Evolutionary conservation across 2,329 filamentous ascomycete species (phyloP), one percentile per base, ranked within the genome.

Genomic region (Hansfordia pulvinata): DNA sequence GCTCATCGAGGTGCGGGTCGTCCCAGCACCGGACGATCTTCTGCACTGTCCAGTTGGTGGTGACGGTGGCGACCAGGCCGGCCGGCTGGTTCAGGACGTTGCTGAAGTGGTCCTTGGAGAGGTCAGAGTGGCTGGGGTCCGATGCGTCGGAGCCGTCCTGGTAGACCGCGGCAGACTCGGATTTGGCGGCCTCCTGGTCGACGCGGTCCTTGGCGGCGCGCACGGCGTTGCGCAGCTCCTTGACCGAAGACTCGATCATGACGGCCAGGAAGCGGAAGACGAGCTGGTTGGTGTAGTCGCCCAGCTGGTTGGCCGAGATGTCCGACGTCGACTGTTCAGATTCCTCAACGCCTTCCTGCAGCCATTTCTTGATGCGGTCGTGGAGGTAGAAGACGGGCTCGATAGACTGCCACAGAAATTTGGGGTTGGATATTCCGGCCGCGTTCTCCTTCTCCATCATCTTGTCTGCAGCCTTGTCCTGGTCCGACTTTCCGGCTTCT

Each of bases 21-120:
- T 82, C 70, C 72, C 74, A 80, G 19, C 75, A 76, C 40, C 74
- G 76, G 15, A 82, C 59, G 16, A 82, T 55, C 5, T 75, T 66
- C 5, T 77, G 76, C 0, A 71, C 73, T 14, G 71, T 61, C 42
- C 76, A 82, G 43, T 75, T 66, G 10, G 81, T 52, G 22, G 79
- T 76, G 1, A 56, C 56, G 6, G 63, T 54, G 6, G 64, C 67
- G 13, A 72, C 60, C 10, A 60, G 53, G 3, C 66, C 66, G 2
- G 64, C 64, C 1, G 63, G 62, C 32, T 64, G 56, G 36, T 72
- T 72, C 30, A 72, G 57, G 9, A 64, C 52, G 38, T 72, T 71
- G 42, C 60, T 60, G 35, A 72, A 72, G 38, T 72, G 67, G 32
- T 72, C 67, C 43, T 72, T 72, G 16, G 62, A 67, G 7, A 72